Base-by-base conservation (phyloP, 169 alveolate species). In the Eimeria tenella region DNA sequence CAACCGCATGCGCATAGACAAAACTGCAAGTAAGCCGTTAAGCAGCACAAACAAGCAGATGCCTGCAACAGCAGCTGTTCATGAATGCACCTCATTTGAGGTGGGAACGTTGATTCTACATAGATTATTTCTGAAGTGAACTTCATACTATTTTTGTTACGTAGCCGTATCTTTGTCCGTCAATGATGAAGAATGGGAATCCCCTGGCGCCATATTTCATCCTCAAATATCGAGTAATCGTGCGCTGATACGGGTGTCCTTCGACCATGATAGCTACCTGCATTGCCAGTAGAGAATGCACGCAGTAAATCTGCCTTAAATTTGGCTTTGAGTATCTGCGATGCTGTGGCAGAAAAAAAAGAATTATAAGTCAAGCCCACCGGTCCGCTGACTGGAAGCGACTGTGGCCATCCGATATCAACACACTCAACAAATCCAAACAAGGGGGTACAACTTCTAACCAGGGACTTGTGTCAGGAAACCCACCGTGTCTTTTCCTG, bases 261-360 rank as follows among this genome's bases (percentile, higher is more conserved):
- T 83, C 77, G 6, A 83, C 91, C 91, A 83, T 83, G 10, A 83
- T 49, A 50, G 60, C 68, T 70, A 83, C 91, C 91, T 83, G 91
- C 8, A 42, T 13, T 7, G 10, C 42, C 42, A 31, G 42, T 0
- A 1, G 21, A 58, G 19, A 58, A 58, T 58, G 68, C 68, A 58
- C 21, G 68, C 68, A 58, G 19, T 17, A 74, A 42, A 50, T 74
- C 63, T 50, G n/a, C 84, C 4, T 17, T 63, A 0, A 17, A 5
- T 5, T 17, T 17, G 42, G 31, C 63, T 74, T 31, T 31, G 42
- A 31, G 42, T 31, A 31, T 31, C 42, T 31, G 42, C 42, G 42
- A 31, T 31, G 42, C 42, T 31, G 42, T 31, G 42, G 42, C 2
- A 31, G 42, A 31, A 31, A 31, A 31, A 31, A 31, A 31, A 31